A percentile compares a stretch with the other conserved stretches of the same genome.
These are phyloP conservation scores for Leptographium flavum DNA, from an alignment of 2,329 filamentous ascomycete genomes.

Conservation along the genomic window DNA sequence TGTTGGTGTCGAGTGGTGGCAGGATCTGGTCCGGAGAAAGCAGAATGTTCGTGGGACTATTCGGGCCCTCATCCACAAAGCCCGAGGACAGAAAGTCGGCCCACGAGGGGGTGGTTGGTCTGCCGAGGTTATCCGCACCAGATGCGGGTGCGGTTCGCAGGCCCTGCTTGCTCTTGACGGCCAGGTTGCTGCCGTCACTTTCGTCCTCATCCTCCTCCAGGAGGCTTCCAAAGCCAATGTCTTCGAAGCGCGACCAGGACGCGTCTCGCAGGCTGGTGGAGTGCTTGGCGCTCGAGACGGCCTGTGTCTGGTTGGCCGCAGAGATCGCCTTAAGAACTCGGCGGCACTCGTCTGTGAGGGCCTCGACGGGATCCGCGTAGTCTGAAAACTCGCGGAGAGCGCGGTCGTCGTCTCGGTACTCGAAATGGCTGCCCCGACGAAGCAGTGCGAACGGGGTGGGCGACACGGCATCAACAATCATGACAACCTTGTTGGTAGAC, in stretches of 20 bases:
- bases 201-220: slow-evolving; percentile 59
- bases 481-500: slow-evolving; percentile 76
- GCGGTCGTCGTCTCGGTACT: slow-evolving; percentile 78
- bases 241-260: slow-evolving; percentile 94
- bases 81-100: slow-evolving; percentile 93
- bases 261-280: slow-evolving; percentile 67
- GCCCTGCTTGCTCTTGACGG: slow-evolving; percentile 22
- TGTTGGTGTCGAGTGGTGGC: slow-evolving; percentile 62
- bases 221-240: slow-evolving; percentile 73
- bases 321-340: slow-evolving; percentile 84
- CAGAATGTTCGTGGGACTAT: slow-evolving; percentile 50
- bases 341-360: slow-evolving; percentile 84
- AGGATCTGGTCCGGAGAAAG: slow-evolving; percentile 87
- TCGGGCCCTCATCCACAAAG: slow-evolving; percentile 65
- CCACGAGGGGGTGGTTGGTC: slow-evolving; percentile 95
- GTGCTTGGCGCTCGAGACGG: slow-evolving; percentile 51
- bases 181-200: slow-evolving; percentile 31
- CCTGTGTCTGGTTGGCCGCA: slow-evolving; percentile 69
- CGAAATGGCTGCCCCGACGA: slow-evolving; percentile 83
- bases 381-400: slow-evolving; percentile 77
- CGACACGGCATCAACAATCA: slow-evolving; percentile 93
- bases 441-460: slow-evolving; percentile 86
- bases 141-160: slow-evolving; percentile 55
- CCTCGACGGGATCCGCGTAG: slow-evolving; percentile 76
- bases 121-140: slow-evolving; percentile 49